Conservation (phyloP, 345 rosid species). For the Boechera divaricarpa region DNA sequence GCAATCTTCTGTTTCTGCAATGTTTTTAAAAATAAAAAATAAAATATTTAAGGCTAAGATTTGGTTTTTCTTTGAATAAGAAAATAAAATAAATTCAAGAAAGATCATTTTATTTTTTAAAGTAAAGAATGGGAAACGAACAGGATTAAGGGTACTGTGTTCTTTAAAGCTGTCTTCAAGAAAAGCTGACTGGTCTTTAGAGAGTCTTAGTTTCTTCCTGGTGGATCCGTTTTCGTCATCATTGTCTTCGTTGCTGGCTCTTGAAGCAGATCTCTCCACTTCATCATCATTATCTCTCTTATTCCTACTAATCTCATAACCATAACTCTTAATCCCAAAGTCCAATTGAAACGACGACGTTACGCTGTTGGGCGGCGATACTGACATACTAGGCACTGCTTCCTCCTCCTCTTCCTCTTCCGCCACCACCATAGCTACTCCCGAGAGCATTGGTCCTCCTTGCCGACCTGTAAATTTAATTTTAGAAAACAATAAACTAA, state of each 20-base stretch:
- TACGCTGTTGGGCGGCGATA: slow-evolving; percentile 85
- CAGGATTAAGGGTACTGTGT: slow-evolving; percentile 87
- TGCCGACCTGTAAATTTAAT: slow-evolving; percentile 49
- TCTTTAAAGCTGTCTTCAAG: slow-evolving; percentile 96
- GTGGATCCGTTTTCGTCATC: slow-evolving; percentile 71
- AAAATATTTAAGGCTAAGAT: neutral
- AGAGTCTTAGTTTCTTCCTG: slow-evolving; percentile 94
- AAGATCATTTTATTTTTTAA: neutral
- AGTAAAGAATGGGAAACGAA: slow-evolving; percentile 45
- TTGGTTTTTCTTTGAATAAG: neutral
- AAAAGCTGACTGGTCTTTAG: slow-evolving; percentile 91
- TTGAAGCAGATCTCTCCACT: slow-evolving; percentile 60
- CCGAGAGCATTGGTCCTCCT: slow-evolving; percentile 50
- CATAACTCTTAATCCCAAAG: slow-evolving; percentile 61
- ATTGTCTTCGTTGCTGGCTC: slow-evolving; percentile 80
- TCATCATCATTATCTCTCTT: slow-evolving; percentile 58
- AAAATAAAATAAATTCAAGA: neutral
- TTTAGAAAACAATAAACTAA: neutral
- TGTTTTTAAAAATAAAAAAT: neutral
- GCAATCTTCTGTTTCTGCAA: slow-evolving; percentile 82
- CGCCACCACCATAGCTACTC: slow-evolving; percentile 55
- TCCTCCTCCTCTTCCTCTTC: slow-evolving; percentile 48
- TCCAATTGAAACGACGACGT: slow-evolving; percentile 87
- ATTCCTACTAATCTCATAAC: slow-evolving; percentile 53
- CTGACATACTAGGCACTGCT: slow-evolving; percentile 54